Conservation (phyloP, 1,284 basidiomycete genomes). For the Termitomyces sp. region DNA sequence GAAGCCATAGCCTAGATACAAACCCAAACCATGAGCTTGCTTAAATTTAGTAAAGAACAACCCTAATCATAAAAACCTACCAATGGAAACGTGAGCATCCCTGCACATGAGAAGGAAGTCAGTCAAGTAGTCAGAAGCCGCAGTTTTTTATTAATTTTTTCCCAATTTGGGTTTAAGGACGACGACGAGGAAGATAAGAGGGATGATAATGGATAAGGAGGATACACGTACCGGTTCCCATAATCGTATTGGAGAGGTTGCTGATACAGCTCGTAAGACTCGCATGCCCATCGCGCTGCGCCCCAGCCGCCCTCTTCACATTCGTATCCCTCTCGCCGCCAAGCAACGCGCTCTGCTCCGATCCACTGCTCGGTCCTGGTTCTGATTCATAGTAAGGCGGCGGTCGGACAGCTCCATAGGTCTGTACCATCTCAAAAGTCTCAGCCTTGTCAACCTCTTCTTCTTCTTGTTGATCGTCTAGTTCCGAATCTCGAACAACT, state of each 20-base stretch:
- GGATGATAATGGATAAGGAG: too few species aligned
- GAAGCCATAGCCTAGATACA: conserved; percentile 76
- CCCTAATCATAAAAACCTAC: conserved; percentile 34
- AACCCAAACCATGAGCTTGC: conserved; percentile 3
- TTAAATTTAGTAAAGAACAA: neutral
- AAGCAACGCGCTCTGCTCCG: conserved; percentile 52
- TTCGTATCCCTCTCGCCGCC: conserved; percentile 36
- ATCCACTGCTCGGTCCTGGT: conserved; percentile 21
- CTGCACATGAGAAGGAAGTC: conserved; percentile 30
- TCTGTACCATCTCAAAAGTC: conserved; percentile 55
- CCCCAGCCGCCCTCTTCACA: conserved; percentile 23
- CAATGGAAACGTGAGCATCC: conserved; percentile 81
- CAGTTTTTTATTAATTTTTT: too few species aligned
- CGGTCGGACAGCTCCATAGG: conserved; percentile 50
- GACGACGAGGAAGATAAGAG: too few species aligned
- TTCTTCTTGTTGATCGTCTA: conserved; percentile 6
- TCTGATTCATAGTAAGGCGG: conserved; percentile 22
- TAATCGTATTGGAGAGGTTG: conserved; percentile 83
- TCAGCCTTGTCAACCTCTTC: conserved; percentile 26
- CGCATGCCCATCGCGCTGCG: conserved; percentile 57
- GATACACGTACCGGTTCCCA: conserved; percentile 70
- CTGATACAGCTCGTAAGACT: conserved; percentile 62
- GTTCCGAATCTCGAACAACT: conserved; percentile 1
- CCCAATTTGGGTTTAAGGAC: too few species aligned
- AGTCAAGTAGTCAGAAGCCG: neutral